Base-by-base conservation (phyloP, 805 yeast species). In the Saturnispora dispora region DNA sequence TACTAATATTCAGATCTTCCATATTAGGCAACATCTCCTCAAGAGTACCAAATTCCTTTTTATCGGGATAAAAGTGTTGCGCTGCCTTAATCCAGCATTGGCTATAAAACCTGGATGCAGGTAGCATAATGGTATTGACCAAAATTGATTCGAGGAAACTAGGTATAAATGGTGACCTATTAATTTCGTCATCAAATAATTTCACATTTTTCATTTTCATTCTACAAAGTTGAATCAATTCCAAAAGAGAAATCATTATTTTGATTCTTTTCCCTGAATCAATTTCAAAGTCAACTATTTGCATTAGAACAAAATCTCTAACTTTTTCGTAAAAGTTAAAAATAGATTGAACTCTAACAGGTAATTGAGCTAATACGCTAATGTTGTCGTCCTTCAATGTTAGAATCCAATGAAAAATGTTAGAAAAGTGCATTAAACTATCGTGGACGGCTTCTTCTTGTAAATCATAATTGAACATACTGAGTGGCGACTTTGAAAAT, bases 141-240 rank as follows among this genome's bases (percentile, higher is more conserved):
- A 90, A 71, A 13, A 93, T 87, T 3, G 89, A 74, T 64, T 91
- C 98, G 50, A 91, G 73, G 63, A 89, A 83, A 1, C 96, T 85
- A 4, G 97, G 96, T 18, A 90, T 76, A 55, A 71, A 76, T 7
- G 81, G 74, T 2, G 76, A 71, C 40, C 74, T 49, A 9, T 52
- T 51, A 6, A 28, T 13, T 13, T 46, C 51, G 20, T 47, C 53
- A 4, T 54, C 52, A 55, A 78, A 78, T 39, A 82, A 60, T 46
- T 76, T 78, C 23, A 76, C 65, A 17, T 71, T 65, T 23, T 71
- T 68, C 90, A 88, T 89, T 62, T 87, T 81, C 57, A 83, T 66
- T 52, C 86, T 75, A 37, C 81, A 69, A 33, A 85, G 76, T 39
- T 85, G 83, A 32, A 85, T 65, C 70, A 84, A 77, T 50, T 79